Percentiles rank a stretch among this genome's conserved stretches.
Conservation (phyloP, 2,329 filamentous ascomycete genomes). For the Fusarium irregulare region DNA sequence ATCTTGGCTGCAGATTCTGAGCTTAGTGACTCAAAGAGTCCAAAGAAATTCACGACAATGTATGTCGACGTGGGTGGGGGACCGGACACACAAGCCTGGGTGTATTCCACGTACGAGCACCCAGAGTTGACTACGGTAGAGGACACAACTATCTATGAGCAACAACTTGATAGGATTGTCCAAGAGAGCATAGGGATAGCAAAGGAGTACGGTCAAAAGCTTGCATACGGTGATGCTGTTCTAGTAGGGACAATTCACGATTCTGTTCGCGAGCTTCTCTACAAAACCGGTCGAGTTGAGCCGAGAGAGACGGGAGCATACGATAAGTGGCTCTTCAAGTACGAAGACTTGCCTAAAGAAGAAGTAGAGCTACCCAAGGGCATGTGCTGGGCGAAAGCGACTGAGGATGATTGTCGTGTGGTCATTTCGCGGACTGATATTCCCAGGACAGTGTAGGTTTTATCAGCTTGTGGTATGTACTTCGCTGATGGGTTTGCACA, state of each 20-base stretch:
- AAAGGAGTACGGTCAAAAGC: conserved; percentile 30
- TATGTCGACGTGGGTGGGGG: conserved; percentile 70
- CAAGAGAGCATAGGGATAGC: conserved; percentile 47
- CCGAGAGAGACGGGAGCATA: conserved; percentile 50
- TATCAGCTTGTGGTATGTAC: rapidly evolving
- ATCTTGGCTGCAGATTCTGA: conserved; percentile 50
- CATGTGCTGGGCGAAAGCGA: conserved; percentile 66
- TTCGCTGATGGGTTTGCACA: conserved; percentile 30
- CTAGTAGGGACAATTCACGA: conserved; percentile 53
- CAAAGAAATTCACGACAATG: conserved; percentile 62
- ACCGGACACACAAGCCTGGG: conserved; percentile 73
- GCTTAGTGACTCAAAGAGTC: neutral
- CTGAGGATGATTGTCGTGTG: conserved; percentile 64
- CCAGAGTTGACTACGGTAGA: neutral
- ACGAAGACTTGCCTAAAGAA: conserved; percentile 56
- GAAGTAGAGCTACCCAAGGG: conserved; percentile 55
- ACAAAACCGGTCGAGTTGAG: conserved; percentile 42
- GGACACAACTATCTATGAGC: conserved; percentile 41
- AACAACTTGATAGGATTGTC: conserved; percentile 51
- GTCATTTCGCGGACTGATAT: conserved; percentile 67
- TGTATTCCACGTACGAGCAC: conserved; percentile 67
- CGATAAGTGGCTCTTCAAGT: conserved; percentile 69
- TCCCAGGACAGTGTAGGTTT: conserved; percentile 61
- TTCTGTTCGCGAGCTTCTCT: conserved; percentile 43
- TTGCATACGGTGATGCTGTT: conserved; percentile 46